phyloP scores from a whole-genome alignment of 768 basidiomycete genomes.

The Paxillus rubicundulus region DNA sequence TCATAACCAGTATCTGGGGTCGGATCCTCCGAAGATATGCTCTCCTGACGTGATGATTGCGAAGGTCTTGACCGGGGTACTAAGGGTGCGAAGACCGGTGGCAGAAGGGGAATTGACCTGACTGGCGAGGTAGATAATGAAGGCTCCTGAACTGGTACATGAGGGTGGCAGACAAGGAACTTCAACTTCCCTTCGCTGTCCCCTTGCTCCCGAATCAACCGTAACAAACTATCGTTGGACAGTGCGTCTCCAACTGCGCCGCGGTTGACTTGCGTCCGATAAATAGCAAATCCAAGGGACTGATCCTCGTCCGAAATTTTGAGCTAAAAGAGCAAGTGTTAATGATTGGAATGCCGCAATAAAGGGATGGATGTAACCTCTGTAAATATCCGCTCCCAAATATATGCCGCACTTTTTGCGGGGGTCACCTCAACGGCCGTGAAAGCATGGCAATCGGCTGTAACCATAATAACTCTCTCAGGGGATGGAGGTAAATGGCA shows the following conservation, averaged over 20 bases:
- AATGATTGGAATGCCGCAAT: constrained; percentile 5
- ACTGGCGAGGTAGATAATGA: constrained; percentile 39
- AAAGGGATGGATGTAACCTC: constrained; percentile 48
- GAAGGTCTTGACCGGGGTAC: constrained; percentile 45
- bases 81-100: constrained; percentile 48
- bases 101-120: constrained; percentile 48
- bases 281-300: constrained; percentile 64
- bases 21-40: constrained; percentile 62
- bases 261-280: constrained; percentile 83
- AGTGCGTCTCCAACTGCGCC: constrained; percentile 74
- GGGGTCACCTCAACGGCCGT: constrained; percentile 68
- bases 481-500: constrained; percentile 31
- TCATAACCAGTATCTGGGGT: constrained; percentile 66
- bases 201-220: constrained; percentile 67
- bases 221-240: constrained; percentile 64
- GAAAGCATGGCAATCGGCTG: constrained; percentile 74
- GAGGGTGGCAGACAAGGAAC: constrained; percentile 72
- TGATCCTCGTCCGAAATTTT: constrained; percentile 85
- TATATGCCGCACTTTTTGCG: constrained; percentile 61
- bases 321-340: constrained; percentile 43
- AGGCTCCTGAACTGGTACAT: constrained; percentile 57
- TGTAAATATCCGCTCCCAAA: constrained; percentile 77
- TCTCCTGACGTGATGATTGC: constrained; percentile 62
- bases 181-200: constrained; percentile 82
- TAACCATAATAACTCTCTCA: constrained; percentile 56